A percentile compares a stretch with the other conserved stretches of the same genome.
Conservation (phyloP, 129 eudicot genomes). For the Flaveria linearis region DNA sequence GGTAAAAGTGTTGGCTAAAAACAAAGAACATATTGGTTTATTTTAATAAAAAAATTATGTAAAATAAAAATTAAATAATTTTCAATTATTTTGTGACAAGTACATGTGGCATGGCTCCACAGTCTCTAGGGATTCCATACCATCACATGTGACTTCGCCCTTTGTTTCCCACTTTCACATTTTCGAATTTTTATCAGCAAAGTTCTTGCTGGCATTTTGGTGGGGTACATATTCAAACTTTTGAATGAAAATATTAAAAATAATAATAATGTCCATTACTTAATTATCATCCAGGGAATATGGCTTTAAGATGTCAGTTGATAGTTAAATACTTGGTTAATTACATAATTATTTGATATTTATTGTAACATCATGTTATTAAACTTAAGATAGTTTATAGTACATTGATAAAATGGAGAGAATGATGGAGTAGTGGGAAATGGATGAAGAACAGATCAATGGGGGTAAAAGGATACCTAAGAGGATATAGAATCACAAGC, state of each 20-base stretch:
- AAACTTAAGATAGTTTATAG: background rate
- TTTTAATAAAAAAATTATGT: background rate
- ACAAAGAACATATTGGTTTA: background rate
- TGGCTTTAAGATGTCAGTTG: slow-evolving; percentile 10
- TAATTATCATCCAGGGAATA: slow-evolving; percentile 17
- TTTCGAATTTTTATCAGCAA: slow-evolving; percentile 20
- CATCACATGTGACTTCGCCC: slow-evolving; percentile 35
- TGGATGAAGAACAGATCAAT: background rate
- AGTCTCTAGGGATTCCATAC: slow-evolving; percentile 30
- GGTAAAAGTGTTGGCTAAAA: background rate
- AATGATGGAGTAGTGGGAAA: background rate
- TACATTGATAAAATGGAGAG: background rate
- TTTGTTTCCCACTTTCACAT: slow-evolving; percentile 33
- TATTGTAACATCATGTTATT: background rate
- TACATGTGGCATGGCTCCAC: slow-evolving; percentile 38
- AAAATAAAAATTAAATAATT: background rate
- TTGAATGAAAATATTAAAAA: background rate
- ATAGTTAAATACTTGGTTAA: background rate
- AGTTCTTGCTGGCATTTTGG: slow-evolving; percentile 37
- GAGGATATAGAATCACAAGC: background rate
- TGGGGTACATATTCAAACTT: background rate
- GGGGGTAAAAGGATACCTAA: background rate
- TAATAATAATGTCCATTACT: slow-evolving; percentile 8
- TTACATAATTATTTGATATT: background rate
- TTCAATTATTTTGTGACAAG: slow-evolving; percentile 21